Percentiles rank a stretch among this genome's conserved stretches.
These are phyloP conservation scores for Venturia carpophila DNA, from an alignment of 2,329 filamentous ascomycete species.

Conservation along the genomic window DNA sequence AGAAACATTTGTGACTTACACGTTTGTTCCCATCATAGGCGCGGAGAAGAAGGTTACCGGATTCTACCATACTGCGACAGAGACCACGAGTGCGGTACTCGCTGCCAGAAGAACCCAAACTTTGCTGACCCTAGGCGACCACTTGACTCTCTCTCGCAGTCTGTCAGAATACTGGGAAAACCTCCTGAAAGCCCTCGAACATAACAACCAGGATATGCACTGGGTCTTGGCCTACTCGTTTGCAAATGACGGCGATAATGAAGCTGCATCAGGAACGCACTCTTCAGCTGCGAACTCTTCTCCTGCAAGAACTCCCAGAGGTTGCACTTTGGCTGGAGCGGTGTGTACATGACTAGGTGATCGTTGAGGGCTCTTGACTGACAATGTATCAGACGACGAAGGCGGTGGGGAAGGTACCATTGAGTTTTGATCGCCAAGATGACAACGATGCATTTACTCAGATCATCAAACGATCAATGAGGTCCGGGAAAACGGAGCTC, in stretches of 20 bases:
- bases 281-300: conserved; percentile 8
- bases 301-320: not conserved
- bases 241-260: conserved; percentile 12
- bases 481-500: conserved; percentile 23
- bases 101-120: conserved; percentile 30
- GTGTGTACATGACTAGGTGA: no score
- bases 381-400: not conserved
- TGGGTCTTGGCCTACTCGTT: conserved; percentile 16
- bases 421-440: conserved; percentile 20
- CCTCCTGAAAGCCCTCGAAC: conserved; percentile 13
- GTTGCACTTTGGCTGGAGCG: conserved; percentile 13
- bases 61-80: conserved; percentile 29
- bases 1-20: conserved; percentile 36
- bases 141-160: conserved; percentile 24
- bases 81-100: conserved; percentile 35
- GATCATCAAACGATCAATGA: conserved; percentile 29
- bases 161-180: conserved; percentile 40
- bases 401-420: conserved; percentile 12
- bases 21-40: conserved; percentile 35
- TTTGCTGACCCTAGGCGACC: conserved; percentile 32
- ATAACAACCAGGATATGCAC: conserved; percentile 16
- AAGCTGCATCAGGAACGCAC: conserved; percentile 8
- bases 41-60: conserved; percentile 27
- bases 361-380: no score
- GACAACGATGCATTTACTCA: conserved; percentile 28